Evolutionary conservation across 1,284 basidiomycete species (phyloP).

Genomic region (Cryptococcus wingfieldii): DNA sequence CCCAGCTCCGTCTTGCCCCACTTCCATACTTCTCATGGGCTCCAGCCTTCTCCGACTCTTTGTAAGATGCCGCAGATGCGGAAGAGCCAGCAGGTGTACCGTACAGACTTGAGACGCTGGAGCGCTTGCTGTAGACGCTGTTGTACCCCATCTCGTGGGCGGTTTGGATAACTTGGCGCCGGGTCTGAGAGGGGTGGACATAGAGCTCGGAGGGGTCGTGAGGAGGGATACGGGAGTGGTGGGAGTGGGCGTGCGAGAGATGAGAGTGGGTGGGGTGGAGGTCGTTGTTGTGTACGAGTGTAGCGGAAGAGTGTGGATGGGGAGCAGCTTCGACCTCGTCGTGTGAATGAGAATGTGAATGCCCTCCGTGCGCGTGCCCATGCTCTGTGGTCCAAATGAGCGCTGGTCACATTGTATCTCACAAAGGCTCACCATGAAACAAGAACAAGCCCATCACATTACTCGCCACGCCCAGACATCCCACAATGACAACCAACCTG

Average conservation of each 20-base stretch:
- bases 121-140: conserved; percentile 10
- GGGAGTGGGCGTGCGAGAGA: background rate
- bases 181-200: conserved; percentile 76
- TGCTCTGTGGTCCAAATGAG: conserved; percentile 57
- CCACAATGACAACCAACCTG: conserved; percentile 82
- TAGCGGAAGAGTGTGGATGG: background rate
- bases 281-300: background rate
- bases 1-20: too few species aligned
- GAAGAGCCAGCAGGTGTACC: conserved; percentile 7
- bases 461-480: conserved; percentile 79
- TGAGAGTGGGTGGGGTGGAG: background rate
- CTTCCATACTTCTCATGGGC: too few species aligned
- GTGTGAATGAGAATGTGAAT: conserved; percentile 19
- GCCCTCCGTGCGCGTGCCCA: conserved; percentile 56
- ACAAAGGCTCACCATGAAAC: conserved; percentile 72
- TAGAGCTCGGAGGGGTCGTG: conserved; percentile 45
- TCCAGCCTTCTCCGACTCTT: background rate
- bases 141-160: conserved; percentile 68
- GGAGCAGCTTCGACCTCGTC: background rate
- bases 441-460: conserved; percentile 92
- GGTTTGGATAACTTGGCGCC: conserved; percentile 80
- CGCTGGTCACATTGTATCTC: background rate
- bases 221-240: background rate
- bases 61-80: conserved; percentile 11
- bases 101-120: conserved; percentile 12